Base-by-base conservation (phyloP, 345 rosid genomes). In the Salix udensis region DNA sequence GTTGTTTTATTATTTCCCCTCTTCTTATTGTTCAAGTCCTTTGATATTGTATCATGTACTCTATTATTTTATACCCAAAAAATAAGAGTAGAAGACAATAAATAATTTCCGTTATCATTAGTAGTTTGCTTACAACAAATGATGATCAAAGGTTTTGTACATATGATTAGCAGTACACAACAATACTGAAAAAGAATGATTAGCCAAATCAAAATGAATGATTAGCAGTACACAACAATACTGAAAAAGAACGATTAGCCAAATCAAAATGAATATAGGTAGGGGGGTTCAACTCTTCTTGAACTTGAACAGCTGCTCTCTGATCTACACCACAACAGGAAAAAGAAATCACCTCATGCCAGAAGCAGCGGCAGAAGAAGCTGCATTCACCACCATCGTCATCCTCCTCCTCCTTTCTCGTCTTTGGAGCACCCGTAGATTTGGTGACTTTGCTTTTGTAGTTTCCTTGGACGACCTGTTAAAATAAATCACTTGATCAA, bases 281-380 rank as follows among this genome's bases (percentile, higher is more conserved):
- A n/a, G n/a, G 36, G 34, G 34, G 72, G 91, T 91, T 92, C 98
- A 95, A 91, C n/a, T n/a, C n/a, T n/a, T n/a, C n/a, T n/a, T n/a
- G n/a, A n/a, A n/a, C 93, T 90, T 95, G 98, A 93, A 93, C 96
- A 68, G 77, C 39, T 16, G 31, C 18, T 36, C 6, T 7, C 15
- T 4, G 4, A 36, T 28, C 36, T 37, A 10, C 18, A 30, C 31
- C 6, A 34, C 36, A 34, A 4, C 55, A 23, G n/a, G 5, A 5
- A 36, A 28, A 34, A 21, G 2, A 40, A 15, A 68, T 88, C 88
- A 87, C 73, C 91, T 84, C 88, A 87, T 86, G 53, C 80, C 74
- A 23, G 91, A 73, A 39, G 88, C 84, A 7, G 88, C 79, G 79
- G 91, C 84, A 8, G 89, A 88, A 68, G 71, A 88, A 71, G 71